phyloP scores from a whole-genome alignment of 345 rosid species.

The rapeseed (Brassica napus) region Da-Ae NC_063448.1:2911001-2911500 shows the following conservation, averaged over 20 bases:
- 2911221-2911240: constrained; percentile 52
- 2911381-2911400: constrained; percentile 41
- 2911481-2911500: background rate
- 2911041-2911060: too few relatives aligned
- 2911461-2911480: constrained; percentile 53
- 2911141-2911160: too few relatives aligned
- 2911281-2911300: constrained; percentile 28
- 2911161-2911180: constrained; percentile 29
- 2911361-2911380: constrained; percentile 45
- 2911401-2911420: constrained; percentile 46
- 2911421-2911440: constrained; percentile 61
- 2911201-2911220: constrained; percentile 50
- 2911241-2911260: background rate
- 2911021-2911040: too few relatives aligned
- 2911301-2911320: constrained; percentile 59
- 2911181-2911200: constrained; percentile 30
- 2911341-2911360: constrained; percentile 76
- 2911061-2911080: too few relatives aligned
- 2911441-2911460: constrained; percentile 58
- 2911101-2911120: too few relatives aligned
- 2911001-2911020: too few relatives aligned
- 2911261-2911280: constrained; percentile 8
- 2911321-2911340: constrained; percentile 74
- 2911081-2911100: too few relatives aligned
- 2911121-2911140: too few relatives aligned